Base-by-base conservation (phyloP, 2,329 filamentous ascomycete genomes). In the Cercospora brassicicola region DNA sequence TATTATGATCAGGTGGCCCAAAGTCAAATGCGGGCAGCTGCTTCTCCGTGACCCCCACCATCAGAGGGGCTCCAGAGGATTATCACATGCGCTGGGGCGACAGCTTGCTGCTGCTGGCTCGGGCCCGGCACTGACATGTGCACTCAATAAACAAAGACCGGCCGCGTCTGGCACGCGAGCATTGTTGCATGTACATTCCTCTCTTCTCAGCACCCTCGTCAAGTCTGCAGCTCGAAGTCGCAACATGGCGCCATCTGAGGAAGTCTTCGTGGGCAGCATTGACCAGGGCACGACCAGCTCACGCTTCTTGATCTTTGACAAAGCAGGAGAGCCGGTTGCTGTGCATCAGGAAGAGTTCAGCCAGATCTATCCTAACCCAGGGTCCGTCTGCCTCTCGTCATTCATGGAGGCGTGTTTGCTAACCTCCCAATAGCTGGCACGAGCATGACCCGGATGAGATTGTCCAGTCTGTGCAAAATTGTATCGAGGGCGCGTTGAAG, bases 261-360 rank as follows among this genome's bases (percentile, higher is more conserved):
- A 89, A 66, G 87, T 87, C 81, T 96, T 92, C 76, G 90, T 96
- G 69, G 93, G 93, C 68, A 92, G 91, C 73, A 94, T 97, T 78
- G 93, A 97, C 78, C 92, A 96, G 76, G 93, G 93, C 67, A 97
- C 93, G 11, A 97, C 93, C 33, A 94, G 91, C 67, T 92, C 93
- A 36, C 87, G 93, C 42, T 97, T 97, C 81, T 87, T 97, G 74
- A 94, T 97, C 77, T 97, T 97, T 82, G 89, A 96, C 80, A 88
- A 88, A 71, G 82, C 87, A 51, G 93, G 93, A 65, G 88, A 91
- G 67, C 91, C 91, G 3, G 87, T 95, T 55, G 92, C 91, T 42
- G 90, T 89, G 73, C 92, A 96, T 78, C 93, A 96, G 81, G 89
- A 94, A 72, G 92, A 96, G 78, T 94, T 96, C 76, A 88, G 88